A percentile compares a stretch with the other conserved stretches of the same genome.
phyloP scores from a whole-genome alignment of 2,329 filamentous ascomycete species.

The Aspergillus brunneoviolaceus region DNA sequence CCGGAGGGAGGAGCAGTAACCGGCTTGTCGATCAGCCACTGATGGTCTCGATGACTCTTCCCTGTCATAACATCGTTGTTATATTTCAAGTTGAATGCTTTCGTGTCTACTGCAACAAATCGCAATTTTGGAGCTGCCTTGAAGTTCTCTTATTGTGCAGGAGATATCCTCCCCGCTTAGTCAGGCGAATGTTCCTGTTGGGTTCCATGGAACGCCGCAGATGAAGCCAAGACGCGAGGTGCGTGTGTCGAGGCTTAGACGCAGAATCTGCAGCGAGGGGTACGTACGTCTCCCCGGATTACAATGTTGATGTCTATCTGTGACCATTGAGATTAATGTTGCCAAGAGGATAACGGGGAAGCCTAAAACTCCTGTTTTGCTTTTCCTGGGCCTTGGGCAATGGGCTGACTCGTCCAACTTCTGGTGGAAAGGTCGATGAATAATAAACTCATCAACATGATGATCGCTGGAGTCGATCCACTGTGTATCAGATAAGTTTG shows the following conservation, averaged over 20 bases:
- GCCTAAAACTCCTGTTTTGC: conserved; percentile 5
- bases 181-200: background rate
- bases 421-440: background rate
- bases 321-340: background rate
- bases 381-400: background rate
- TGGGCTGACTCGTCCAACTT: background rate
- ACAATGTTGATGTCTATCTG: too few species aligned
- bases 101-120: background rate
- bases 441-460: background rate
- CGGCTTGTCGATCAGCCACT: background rate
- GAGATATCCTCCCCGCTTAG: background rate
- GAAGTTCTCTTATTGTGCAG: background rate
- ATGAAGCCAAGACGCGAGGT: background rate
- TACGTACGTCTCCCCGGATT: background rate
- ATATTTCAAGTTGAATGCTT: too few species aligned
- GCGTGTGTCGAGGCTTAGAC: background rate
- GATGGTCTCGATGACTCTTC: background rate
- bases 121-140: background rate
- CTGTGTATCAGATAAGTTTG: conserved; percentile 7
- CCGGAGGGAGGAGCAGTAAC: background rate
- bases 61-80: too few species aligned
- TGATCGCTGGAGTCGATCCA: background rate
- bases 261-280: background rate
- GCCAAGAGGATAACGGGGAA: conserved; percentile 13
- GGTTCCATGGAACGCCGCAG: background rate